Evolutionary conservation across 202 grass and related monocot species (phyloP).

Genomic region (Setaria italica): DNA sequence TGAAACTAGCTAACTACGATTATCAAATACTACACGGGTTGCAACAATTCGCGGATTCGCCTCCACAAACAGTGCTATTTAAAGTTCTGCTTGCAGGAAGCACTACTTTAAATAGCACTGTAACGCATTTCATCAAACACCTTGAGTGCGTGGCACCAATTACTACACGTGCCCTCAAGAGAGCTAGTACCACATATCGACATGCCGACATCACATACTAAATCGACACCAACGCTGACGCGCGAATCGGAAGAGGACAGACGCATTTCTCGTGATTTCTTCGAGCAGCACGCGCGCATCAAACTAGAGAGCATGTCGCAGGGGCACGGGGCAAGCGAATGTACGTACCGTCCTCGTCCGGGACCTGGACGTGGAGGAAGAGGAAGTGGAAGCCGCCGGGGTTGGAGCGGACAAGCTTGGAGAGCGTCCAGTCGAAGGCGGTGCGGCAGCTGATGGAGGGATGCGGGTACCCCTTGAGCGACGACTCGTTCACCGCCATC

Average conservation of each 20-base stretch:
- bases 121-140: not conserved
- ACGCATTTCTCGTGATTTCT: constrained; percentile 28
- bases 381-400: constrained; percentile 72
- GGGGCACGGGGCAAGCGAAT: not conserved
- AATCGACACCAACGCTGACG: constrained; percentile 4
- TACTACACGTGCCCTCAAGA: not conserved
- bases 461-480: constrained; percentile 86
- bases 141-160: not conserved
- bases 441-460: constrained; percentile 85
- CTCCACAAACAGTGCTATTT: not conserved
- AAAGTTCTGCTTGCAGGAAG: not conserved
- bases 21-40: constrained; percentile 5
- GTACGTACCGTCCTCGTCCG: constrained; percentile 85
- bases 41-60: constrained; percentile 8
- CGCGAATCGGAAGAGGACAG: constrained; percentile 8
- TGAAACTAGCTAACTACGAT: not conserved
- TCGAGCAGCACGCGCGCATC: constrained; percentile 21
- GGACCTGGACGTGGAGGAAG: constrained; percentile 92
- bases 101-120: constrained; percentile 8
- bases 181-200: not conserved
- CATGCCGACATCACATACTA: constrained; percentile 20
- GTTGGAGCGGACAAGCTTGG: constrained; percentile 95
- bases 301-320: not conserved
- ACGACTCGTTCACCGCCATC: constrained; percentile 94
- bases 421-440: constrained; percentile 94